These are phyloP conservation scores for Tetrahymena thermophila DNA, from an alignment of 73 alveolate species.

Conservation along the genomic window DNA sequence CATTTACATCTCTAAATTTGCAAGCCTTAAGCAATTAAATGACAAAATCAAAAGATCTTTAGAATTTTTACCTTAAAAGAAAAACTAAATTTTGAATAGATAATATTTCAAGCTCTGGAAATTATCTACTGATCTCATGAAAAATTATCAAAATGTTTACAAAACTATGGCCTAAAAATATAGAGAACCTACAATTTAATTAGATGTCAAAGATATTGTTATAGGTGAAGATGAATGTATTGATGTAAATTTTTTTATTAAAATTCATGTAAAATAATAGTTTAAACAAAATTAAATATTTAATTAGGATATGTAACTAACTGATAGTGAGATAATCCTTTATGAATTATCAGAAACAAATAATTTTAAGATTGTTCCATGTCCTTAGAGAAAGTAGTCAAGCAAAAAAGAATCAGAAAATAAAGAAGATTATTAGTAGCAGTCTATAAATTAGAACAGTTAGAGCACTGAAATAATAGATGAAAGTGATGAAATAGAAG, in stretches of 20 bases:
- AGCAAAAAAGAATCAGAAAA: background rate
- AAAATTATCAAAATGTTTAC: background rate
- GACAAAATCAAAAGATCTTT: background rate
- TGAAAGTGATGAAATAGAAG: background rate
- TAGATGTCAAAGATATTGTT: background rate
- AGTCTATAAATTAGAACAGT: background rate
- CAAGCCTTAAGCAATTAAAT: background rate
- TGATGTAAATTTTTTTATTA: background rate
- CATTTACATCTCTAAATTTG: background rate
- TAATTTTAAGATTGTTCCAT: background rate
- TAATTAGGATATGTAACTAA: background rate
- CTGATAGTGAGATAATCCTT: background rate
- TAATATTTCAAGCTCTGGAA: background rate
- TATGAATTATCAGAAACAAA: background rate
- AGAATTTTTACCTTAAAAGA: background rate
- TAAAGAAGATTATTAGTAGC: background rate
- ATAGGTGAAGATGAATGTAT: background rate
- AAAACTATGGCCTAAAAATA: background rate
- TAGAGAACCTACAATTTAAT: background rate
- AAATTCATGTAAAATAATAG: background rate
- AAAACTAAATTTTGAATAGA: background rate
- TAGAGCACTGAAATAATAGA: background rate
- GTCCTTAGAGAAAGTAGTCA: background rate
- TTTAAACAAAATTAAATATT: background rate
- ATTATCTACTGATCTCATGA: background rate